These are phyloP conservation scores for Nicotiana noctiflora DNA, from an alignment of 257 asterid genomes.

Conservation along the genomic window DNA sequence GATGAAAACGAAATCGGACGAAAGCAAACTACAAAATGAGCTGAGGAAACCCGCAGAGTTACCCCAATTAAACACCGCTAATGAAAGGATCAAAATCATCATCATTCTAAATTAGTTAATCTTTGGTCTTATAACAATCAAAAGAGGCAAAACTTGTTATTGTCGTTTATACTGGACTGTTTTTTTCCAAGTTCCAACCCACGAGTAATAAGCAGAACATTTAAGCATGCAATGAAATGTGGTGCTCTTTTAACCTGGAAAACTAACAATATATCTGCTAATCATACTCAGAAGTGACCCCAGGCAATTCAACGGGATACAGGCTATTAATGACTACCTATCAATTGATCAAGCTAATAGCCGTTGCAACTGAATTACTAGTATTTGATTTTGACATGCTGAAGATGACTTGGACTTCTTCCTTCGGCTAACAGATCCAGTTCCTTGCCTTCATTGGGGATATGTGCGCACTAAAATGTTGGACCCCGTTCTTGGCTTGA, in stretches of 20 bases:
- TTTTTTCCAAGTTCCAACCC: neutral
- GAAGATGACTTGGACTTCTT: neutral
- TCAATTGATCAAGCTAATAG: neutral
- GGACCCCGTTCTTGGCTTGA: neutral
- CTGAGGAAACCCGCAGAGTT: neutral
- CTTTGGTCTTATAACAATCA: neutral
- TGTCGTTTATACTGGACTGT: neutral
- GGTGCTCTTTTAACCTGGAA: neutral
- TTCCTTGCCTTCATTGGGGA: neutral
- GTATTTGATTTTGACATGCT: neutral
- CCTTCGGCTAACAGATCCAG: neutral
- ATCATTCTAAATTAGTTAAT: neutral
- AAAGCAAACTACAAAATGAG: neutral
- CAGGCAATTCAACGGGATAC: neutral
- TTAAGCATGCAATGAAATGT: neutral
- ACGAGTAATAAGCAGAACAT: neutral
- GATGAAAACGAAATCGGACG: neutral
- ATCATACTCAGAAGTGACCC: neutral
- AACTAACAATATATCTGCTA: neutral
- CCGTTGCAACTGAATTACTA: neutral
- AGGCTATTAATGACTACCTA: neutral
- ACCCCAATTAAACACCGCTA: neutral
- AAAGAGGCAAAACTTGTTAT: neutral
- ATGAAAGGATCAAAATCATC: neutral
- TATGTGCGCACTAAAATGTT: neutral